phyloP scores from a whole-genome alignment of 2,329 filamentous ascomycete species.

The Scytalidium sp. region DNA sequence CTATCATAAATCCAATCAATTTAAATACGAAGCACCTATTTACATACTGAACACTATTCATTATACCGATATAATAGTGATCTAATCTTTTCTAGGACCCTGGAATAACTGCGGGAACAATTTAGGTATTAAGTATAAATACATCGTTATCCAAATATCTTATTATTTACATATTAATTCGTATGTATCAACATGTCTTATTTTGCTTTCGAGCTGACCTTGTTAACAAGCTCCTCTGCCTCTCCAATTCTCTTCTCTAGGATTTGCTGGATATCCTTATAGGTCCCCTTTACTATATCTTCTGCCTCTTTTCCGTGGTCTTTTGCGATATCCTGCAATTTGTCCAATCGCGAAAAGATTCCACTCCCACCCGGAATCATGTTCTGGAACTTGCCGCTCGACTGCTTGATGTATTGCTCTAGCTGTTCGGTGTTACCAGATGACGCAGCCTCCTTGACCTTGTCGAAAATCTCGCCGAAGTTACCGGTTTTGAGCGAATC shows the following conservation, averaged over 20 bases:
- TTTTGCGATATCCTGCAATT: slow-evolving; percentile 61
- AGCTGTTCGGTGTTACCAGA: slow-evolving; percentile 58
- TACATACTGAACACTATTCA: too few relatives aligned
- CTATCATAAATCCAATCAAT: too few relatives aligned
- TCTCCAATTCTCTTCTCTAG: slow-evolving; percentile 57
- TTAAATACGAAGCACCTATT: too few relatives aligned
- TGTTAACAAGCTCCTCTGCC: slow-evolving; percentile 56
- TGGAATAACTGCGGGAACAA: too few relatives aligned
- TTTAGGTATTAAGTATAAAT: too few relatives aligned
- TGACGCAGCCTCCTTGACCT: slow-evolving; percentile 57
- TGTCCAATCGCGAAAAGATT: slow-evolving; percentile 62
- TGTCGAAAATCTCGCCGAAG: slow-evolving; percentile 58
- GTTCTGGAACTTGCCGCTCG: slow-evolving; percentile 32
- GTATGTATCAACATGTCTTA: too few relatives aligned
- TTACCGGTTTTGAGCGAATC: slow-evolving; percentile 67
- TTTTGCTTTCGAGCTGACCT: too few relatives aligned
- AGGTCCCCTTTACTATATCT: slow-evolving; percentile 65
- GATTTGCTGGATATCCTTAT: slow-evolving; percentile 63
- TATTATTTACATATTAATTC: too few relatives aligned
- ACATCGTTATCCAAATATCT: too few relatives aligned
- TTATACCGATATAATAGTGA: too few relatives aligned
- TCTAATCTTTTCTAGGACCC: too few relatives aligned
- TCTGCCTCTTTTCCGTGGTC: slow-evolving; percentile 69
- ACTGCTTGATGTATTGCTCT: slow-evolving; percentile 58
- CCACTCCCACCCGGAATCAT: slow-evolving; percentile 63